These are phyloP conservation scores for Blechomonas ayalai DNA, from an alignment of 208 protist genomes.

Conservation along the genomic window DNA sequence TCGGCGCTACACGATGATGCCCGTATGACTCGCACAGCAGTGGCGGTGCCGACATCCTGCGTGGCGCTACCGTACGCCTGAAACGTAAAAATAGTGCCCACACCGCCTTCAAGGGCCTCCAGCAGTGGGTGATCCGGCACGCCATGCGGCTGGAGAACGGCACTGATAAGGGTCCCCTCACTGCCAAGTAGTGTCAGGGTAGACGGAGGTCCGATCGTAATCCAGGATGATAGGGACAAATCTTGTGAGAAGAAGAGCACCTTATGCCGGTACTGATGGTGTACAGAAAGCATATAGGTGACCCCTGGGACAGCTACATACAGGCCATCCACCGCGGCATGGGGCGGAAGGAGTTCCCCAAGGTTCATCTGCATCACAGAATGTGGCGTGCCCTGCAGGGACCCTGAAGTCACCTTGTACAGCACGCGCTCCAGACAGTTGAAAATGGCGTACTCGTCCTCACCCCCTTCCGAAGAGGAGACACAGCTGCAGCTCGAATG, in stretches of 20 bases:
- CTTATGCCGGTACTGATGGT: conserved; percentile 24
- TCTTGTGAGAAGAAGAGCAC: conserved; percentile 48
- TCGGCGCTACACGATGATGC: no score
- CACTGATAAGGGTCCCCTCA: conserved; percentile 31
- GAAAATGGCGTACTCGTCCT: conserved; percentile 41
- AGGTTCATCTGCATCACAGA: conserved; percentile 9
- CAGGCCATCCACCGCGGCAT: conserved; percentile 16
- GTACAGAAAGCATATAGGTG: conserved; percentile 35
- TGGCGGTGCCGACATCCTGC: no score
- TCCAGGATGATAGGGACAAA: conserved; percentile 34
- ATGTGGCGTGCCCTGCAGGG: background rate
- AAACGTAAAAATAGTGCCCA: conserved; percentile 47
- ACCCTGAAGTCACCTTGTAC: conserved; percentile 16
- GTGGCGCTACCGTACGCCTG: background rate
- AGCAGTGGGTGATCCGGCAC: conserved; percentile 31
- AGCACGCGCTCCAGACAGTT: conserved; percentile 17
- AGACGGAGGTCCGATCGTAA: conserved; percentile 34
- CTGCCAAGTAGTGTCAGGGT: conserved; percentile 20
- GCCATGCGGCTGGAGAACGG: conserved; percentile 9
- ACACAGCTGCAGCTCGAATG: conserved; percentile 32
- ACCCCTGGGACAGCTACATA: conserved; percentile 15
- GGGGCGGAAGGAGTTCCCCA: conserved; percentile 12
- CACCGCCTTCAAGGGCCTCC: conserved; percentile 49
- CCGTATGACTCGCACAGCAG: no score
- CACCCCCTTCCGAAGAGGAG: background rate